These are phyloP conservation scores for Earliella scabrosa DNA, from an alignment of 1,284 basidiomycete genomes.

Conservation along the genomic window DNA sequence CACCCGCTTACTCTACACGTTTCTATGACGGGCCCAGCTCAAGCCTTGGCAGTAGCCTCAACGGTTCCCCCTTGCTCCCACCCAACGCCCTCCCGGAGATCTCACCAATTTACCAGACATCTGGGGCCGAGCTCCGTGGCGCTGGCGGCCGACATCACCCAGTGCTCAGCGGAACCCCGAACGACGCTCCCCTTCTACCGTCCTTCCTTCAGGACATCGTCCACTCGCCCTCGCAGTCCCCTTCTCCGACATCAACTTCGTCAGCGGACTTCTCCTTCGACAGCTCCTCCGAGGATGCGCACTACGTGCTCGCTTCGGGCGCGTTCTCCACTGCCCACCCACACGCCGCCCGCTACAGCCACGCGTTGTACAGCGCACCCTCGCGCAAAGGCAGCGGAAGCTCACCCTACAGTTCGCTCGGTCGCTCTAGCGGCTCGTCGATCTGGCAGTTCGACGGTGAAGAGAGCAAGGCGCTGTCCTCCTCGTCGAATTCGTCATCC, in stretches of 20 bases:
- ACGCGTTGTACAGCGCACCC: not conserved
- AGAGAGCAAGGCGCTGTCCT: conserved; percentile 50
- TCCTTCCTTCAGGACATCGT: conserved; percentile 77
- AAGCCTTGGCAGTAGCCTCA: conserved; percentile 7
- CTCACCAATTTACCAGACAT: conserved; percentile 69
- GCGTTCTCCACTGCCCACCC: conserved; percentile 2
- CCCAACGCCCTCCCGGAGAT: conserved; percentile 25
- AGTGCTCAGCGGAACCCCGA: conserved; percentile 28
- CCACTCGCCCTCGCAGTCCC: conserved; percentile 66
- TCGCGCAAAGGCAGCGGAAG: conserved; percentile 2
- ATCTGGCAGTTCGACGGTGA: conserved; percentile 73
- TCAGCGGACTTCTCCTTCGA: conserved; percentile 69
- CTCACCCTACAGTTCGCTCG: conserved; percentile 16
- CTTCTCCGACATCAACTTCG: conserved; percentile 51
- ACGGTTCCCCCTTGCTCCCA: conserved; percentile 12
- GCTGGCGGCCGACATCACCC: conserved; percentile 19
- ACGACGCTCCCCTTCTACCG: conserved; percentile 52
- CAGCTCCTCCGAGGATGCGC: conserved; percentile 56
- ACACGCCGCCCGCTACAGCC: not conserved
- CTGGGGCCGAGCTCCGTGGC: conserved; percentile 39
- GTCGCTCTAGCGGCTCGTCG: conserved; percentile 19
- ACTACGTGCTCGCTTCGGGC: conserved; percentile 21
- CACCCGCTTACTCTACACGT: conserved; percentile 14
- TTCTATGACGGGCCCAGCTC: conserved; percentile 3
- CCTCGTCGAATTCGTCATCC: conserved; percentile 1